Base-by-base conservation (phyloP, 352 stramenopile genomes). In the Globisporangium camurandrum region DNA sequence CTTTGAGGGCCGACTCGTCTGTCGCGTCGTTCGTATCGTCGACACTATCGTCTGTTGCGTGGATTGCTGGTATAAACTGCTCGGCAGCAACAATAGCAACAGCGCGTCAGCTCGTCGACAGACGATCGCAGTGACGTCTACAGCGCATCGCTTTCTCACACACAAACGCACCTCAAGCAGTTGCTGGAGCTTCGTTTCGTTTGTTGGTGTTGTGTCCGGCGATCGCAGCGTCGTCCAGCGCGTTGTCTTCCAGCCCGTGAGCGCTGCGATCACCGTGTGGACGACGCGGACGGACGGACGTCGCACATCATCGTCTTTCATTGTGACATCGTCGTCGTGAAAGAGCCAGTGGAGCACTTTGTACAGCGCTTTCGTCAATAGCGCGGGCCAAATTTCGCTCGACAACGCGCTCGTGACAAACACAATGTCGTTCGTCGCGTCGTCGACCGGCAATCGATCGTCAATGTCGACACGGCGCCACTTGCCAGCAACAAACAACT, bases 391-490 rank as follows among this genome's bases (percentile, higher is more conserved):
- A 7, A 93, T 66, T 46, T 93, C 81, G 45, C 51, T 76, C 49
- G 54, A 56, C 62, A 80, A 65, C 0, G 70, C 74, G 51, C 76
- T 93, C 19, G 70, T 64, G 8, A 88, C 47, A 48, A 81, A 70
- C 3, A 71, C 47, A 19, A 88, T 70, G 14, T 17, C 17, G 26
- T 84, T 66, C 4, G 62, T 66, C 19, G 72, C 56, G 3, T 55
- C 37, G 44, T 82, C 71, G 9, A 93, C 48, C 14, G 79, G 79
- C 17, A 93, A 37, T 12, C 62, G 71, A 43, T 91, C 82, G 51
- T 93, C 82, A 5, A 91, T 48, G 50, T 88, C 75, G 10, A 91
- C 39, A 9, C 72, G 64, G 17, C 82, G 64, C 82, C 82, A 93
- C 30, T 74, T 84, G 2, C 82, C 82, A 16, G 79, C 60, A 16